Evolutionary conservation across 1,139 yeast genomes (phyloP).

Genomic region (Blastobotrys aristatus): DNA sequence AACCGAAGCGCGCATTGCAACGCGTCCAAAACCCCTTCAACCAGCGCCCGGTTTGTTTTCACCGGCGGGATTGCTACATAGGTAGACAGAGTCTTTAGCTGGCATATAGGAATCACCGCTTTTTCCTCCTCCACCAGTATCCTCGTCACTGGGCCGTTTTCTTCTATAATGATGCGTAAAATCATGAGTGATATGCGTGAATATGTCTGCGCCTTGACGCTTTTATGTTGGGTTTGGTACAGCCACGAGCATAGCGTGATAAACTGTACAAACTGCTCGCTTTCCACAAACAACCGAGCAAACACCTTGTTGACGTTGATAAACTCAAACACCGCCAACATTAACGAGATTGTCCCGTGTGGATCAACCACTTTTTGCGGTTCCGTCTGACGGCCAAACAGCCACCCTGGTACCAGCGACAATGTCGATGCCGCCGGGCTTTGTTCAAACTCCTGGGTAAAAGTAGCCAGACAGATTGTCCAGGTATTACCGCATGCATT

Average conservation of each 20-base stretch:
- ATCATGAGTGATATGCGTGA: constrained; percentile 32
- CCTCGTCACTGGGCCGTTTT: constrained; percentile 22
- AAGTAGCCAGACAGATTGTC: constrained; percentile 26
- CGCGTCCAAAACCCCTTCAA: constrained; percentile 35
- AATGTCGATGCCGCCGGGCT: not conserved
- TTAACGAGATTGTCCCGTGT: constrained; percentile 25
- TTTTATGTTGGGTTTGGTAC: constrained; percentile 31
- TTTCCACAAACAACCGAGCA: constrained; percentile 29
- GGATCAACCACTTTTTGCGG: constrained; percentile 19
- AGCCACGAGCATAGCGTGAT: constrained; percentile 32
- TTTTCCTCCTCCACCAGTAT: constrained; percentile 19
- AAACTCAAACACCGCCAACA: constrained; percentile 37
- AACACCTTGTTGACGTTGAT: constrained; percentile 35
- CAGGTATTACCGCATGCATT: constrained; percentile 30
- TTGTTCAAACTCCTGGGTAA: constrained; percentile 4
- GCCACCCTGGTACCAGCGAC: not conserved
- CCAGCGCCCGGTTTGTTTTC: constrained; percentile 25
- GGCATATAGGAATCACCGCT: constrained; percentile 25
- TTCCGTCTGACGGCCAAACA: not conserved
- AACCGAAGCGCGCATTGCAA: constrained; percentile 32
- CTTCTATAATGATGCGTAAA: constrained; percentile 33
- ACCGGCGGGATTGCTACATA: constrained; percentile 8
- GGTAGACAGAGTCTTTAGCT: constrained; percentile 18
- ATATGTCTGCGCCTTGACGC: constrained; percentile 29
- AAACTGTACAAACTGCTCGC: constrained; percentile 26